Percentiles rank a stretch among this genome's conserved stretches.
Conservation (phyloP, 2,329 filamentous ascomycete species). For the Juglanconis oblonga region DNA sequence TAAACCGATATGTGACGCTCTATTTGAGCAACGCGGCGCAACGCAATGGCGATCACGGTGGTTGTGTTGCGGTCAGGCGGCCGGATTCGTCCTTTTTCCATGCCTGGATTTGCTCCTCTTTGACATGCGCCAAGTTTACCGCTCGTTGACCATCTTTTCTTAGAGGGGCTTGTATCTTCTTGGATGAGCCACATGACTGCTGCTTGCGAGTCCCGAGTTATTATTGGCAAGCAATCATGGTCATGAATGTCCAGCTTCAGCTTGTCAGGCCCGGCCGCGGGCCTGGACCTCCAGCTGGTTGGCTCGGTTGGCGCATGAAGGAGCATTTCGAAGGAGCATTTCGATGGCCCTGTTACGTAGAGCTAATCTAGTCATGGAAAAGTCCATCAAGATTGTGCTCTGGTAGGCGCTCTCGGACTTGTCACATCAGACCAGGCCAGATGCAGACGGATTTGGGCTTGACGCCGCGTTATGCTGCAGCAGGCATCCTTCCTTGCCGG, state of each 20-base stretch:
- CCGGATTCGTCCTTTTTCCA: conserved; percentile 8
- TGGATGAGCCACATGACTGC: conserved; percentile 13
- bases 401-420: conserved; percentile 14
- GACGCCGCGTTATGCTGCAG: conserved; percentile 20
- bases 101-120: conserved; percentile 4
- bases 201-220: conserved; percentile 5
- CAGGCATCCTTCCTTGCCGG: conserved; percentile 17
- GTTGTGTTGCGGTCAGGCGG: conserved; percentile 11
- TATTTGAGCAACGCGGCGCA: conserved; percentile 8
- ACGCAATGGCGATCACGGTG: conserved; percentile 12
- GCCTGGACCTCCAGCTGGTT: conserved; percentile 8
- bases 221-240: conserved; percentile 8
- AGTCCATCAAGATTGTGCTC: neutral
- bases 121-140: conserved; percentile 3
- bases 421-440: conserved; percentile 17
- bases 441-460: conserved; percentile 14
- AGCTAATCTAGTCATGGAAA: conserved; percentile 13
- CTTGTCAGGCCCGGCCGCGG: conserved; percentile 10
- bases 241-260: conserved; percentile 6
- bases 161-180: neutral
- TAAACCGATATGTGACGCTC: conserved; percentile 7
- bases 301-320: conserved; percentile 11
- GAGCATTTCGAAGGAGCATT: neutral
- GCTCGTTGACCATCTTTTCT: neutral
- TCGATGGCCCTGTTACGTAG: conserved; percentile 1